Base-by-base conservation (phyloP, 2,329 filamentous ascomycete genomes). In the Aureobasidium sp. region DNA sequence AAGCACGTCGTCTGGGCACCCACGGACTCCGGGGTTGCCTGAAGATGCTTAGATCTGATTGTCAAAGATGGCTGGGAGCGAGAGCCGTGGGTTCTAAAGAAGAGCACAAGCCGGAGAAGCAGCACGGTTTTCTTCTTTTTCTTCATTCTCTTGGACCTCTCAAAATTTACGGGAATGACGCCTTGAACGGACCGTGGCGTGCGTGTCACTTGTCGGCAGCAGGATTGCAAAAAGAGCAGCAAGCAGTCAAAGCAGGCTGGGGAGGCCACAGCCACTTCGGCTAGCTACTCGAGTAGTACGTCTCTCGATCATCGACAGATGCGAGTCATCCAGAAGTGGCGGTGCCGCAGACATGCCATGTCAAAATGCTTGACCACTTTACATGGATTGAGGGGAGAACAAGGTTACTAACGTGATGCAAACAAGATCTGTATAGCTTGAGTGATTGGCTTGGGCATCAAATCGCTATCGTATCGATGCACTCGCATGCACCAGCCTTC, bases 391-490 rank as follows among this genome's bases (percentile, higher is more conserved):
- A 14, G 25, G 32, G 6, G 11, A 17, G n/a, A 45, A 25, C 19
- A 48, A 48, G 44, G 44, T 48, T 48, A 30, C 44, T 35, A 48
- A 48, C 44, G 14, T 34, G 29, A 48, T 37, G 44, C 44, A 30
- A 12, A 45, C 27, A n/a, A 17, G 11, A 29, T 32, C 16, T 29
- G 44, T 21, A 7, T 37, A 19, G 32, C 14, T 8, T 16, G 14
- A 30, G n/a, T n/a, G 5, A 6, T 14, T 27, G 44, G 30, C 35
- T 47, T 25, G n/a, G n/a, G 29, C 29, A 35, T 34, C 29, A 19
- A 30, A 22, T 37, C 32, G n/a, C 44, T 30, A 25, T 35, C 30
- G 10, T 16, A 24, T 32, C 27, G 27, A 11, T 14, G 19, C 40
- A 14, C 40, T 21, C 12, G 3, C 17, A 17, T 22, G 22, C n/a